Base-by-base conservation (phyloP, 305 asterid species). In the Vinca major region DNA sequence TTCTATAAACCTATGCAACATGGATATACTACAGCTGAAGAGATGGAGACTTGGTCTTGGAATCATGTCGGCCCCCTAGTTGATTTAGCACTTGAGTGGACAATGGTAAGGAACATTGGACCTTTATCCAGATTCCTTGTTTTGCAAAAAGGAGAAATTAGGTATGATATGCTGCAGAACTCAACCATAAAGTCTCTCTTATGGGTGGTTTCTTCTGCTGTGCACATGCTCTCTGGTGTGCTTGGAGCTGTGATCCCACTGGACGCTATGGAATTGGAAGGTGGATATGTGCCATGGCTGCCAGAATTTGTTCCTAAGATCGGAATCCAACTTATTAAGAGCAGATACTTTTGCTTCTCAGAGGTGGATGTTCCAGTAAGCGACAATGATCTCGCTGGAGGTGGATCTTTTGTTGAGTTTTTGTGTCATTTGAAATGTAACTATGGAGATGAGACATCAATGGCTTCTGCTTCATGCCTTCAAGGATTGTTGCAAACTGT, bases 301-400 rank as follows among this genome's bases (percentile, higher is more conserved):
- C 97, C 99, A 0, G 96, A 93, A 14, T 93, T 93, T 65, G 96
- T 91, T 68, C 88, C 96, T 20, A 86, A 74, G 84, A 80, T 88
- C 68, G 99, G 96, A 68, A 83, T 91, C 63, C 77, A 62, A 72
- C 77, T 93, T 61, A 73, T 88, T 39, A 84, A 77, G 74, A 83
- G 82, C 62, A 84, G 93, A 55, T 83, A 77, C 66, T 67, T 90
- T 54, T 74, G 78, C 77, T 77, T 76, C 80, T 76, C 81, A 51
- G 86, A 67, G 62, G 61, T 21, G 39, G 66, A 74, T 74, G 79
- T 68, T 65, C 9, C 66, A 11, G 65, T 36, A 7, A 13, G 8
- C 43, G 78, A 52, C 66, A 41, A 40, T 52, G 47, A 55, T 68
- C 53, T 64, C 77, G 77, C 75, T 33, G 81, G 66, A 62, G 77